Conservation (phyloP, 495 filamentous ascomycete species). For the Polyplosphaeria fusca region DNA sequence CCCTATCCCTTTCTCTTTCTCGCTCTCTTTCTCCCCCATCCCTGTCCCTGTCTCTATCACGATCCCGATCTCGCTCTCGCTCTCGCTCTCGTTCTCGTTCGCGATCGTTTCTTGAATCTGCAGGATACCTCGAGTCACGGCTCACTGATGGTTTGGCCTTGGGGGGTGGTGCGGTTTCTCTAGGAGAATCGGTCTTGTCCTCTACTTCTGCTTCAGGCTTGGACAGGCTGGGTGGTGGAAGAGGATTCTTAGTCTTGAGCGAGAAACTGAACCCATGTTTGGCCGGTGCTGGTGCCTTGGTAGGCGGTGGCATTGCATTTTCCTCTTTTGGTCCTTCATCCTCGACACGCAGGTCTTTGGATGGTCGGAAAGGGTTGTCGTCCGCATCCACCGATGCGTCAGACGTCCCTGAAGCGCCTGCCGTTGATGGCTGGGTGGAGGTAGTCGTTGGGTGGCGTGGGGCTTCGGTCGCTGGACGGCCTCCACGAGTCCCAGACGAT, state of each 20-base stretch:
- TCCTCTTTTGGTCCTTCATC: conserved; percentile 52
- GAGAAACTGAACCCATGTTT: conserved; percentile 82
- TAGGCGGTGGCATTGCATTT: conserved; percentile 51
- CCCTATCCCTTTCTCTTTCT: conserved; percentile 41
- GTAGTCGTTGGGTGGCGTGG: conserved; percentile 17
- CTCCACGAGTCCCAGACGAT: conserved; percentile 43
- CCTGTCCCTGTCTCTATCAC: conserved; percentile 43
- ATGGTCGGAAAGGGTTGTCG: conserved; percentile 59
- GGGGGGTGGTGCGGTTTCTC: conserved; percentile 11
- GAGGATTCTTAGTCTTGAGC: conserved; percentile 67
- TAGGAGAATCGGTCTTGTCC: neutral
- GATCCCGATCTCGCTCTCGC: conserved; percentile 43
- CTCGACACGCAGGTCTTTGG: conserved; percentile 63
- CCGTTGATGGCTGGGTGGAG: conserved; percentile 32
- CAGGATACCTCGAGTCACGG: conserved; percentile 25
- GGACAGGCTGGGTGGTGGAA: conserved; percentile 52
- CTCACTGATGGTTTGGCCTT: conserved; percentile 19
- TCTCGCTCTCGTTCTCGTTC: conserved; percentile 46
- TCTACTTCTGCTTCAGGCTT: conserved; percentile 52
- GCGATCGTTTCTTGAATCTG: conserved; percentile 22
- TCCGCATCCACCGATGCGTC: conserved; percentile 46
- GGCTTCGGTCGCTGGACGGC: conserved; percentile 39
- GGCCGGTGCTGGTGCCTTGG: conserved; percentile 44
- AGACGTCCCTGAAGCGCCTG: conserved; percentile 29
- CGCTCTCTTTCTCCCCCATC: no score